These are phyloP conservation scores for Glycine latifolia DNA, from an alignment of 306 rosid genomes.

Conservation along the genomic window DNA sequence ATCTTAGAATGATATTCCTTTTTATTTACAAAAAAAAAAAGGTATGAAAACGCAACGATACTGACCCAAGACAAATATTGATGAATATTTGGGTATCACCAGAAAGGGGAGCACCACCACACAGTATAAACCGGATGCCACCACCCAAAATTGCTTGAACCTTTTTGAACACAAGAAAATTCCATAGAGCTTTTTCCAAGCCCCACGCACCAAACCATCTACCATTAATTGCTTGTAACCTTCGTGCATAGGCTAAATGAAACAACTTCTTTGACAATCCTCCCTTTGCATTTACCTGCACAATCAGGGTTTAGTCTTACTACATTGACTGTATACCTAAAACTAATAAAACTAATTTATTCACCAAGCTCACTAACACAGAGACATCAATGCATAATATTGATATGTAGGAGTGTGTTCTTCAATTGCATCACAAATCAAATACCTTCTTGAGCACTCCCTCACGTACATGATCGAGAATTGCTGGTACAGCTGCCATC, in stretches of 20 bases:
- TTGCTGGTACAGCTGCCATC: slow-evolving; percentile 95
- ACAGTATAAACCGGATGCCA: slow-evolving; percentile 78
- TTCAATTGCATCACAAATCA: slow-evolving; percentile 44
- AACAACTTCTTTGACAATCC: slow-evolving; percentile 83
- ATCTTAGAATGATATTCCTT: slow-evolving; percentile 6
- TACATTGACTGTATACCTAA: not conserved
- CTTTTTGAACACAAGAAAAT: slow-evolving; percentile 80
- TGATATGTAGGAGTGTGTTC: slow-evolving; percentile 17
- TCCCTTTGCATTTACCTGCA: slow-evolving; percentile 83
- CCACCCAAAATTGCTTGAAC: slow-evolving; percentile 92
- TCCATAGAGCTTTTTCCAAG: slow-evolving; percentile 79
- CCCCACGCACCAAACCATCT: slow-evolving; percentile 99
- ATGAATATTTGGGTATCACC: slow-evolving; percentile 93
- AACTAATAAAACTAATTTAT: slow-evolving; percentile 14
- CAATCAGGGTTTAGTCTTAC: slow-evolving; percentile 43
- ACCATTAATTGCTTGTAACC: slow-evolving; percentile 85
- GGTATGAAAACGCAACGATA: not conserved
- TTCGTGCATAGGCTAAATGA: slow-evolving; percentile 86
- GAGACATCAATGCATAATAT: slow-evolving; percentile 12
- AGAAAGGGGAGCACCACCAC: slow-evolving; percentile 99
- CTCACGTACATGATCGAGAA: slow-evolving; percentile 95
- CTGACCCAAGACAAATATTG: slow-evolving; percentile 94
- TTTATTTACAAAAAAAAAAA: slow-evolving; percentile 12
- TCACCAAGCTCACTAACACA: slow-evolving; percentile 17
- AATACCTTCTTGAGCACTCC: slow-evolving; percentile 91